Percentiles rank a stretch among this genome's conserved stretches.
These are phyloP conservation scores for Corynascus novoguineensis DNA, from an alignment of 495 filamentous ascomycete species.

Conservation along the genomic window DNA sequence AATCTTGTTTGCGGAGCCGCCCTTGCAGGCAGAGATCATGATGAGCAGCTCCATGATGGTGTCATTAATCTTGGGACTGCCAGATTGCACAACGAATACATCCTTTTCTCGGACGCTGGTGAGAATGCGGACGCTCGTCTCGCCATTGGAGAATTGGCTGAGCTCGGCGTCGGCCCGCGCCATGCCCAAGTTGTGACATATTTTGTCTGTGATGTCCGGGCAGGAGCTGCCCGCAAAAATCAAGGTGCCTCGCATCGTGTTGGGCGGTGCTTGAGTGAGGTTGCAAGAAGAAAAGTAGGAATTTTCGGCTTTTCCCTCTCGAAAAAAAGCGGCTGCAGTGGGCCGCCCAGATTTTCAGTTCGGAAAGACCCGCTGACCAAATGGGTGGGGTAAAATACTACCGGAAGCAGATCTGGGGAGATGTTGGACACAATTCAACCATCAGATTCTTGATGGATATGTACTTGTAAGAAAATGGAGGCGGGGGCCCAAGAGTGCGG, in stretches of 20 bases:
- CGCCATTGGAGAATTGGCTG: slow-evolving; percentile 65
- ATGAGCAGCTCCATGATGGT: slow-evolving; percentile 98
- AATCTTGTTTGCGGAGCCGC: slow-evolving; percentile 93
- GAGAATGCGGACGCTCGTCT: slow-evolving; percentile 91
- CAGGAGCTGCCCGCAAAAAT: slow-evolving; percentile 55
- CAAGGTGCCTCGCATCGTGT: slow-evolving; percentile 49
- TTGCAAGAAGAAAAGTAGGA: slow-evolving; percentile 3
- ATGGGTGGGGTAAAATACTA: no score
- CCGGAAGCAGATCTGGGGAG: no score
- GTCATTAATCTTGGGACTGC: slow-evolving; percentile 94
- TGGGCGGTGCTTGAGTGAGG: neutral
- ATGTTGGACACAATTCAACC: no score
- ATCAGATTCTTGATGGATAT: no score
- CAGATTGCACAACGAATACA: slow-evolving; percentile 98
- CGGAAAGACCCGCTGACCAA: slow-evolving; percentile 5
- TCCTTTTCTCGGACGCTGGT: slow-evolving; percentile 95
- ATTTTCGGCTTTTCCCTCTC: neutral
- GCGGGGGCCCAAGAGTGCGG: no score
- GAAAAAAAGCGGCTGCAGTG: slow-evolving; percentile 14
- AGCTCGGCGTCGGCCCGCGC: slow-evolving; percentile 52
- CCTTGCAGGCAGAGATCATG: slow-evolving; percentile 97
- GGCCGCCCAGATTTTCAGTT: slow-evolving; percentile 2
- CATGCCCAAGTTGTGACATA: slow-evolving; percentile 57
- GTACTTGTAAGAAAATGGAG: no score
- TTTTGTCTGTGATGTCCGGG: slow-evolving; percentile 50